Evolutionary conservation across 148 eudicot species (phyloP), one percentile per base, ranked within the genome.

Genomic region (Fagopyrum esculentum): DNA sequence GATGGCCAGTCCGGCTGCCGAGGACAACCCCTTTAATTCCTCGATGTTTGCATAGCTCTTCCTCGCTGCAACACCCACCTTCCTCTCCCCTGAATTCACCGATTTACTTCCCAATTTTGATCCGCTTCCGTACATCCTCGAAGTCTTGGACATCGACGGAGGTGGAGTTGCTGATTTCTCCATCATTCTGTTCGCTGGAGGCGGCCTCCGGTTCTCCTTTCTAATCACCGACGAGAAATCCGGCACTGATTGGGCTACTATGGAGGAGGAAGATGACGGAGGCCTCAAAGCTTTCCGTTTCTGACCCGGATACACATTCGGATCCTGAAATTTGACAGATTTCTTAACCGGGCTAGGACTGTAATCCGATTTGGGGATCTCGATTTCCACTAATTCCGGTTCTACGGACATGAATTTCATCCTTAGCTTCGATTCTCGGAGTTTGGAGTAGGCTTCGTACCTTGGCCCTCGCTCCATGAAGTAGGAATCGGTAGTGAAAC

Each of bases 161-260:
- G 92, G 91, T 64, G 90, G 78, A 6, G 85, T 82, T 56, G 44
- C 35, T 35, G 81, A 47, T 48, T 73, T 77, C 46, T 77, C 82
- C 35, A 79, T 46, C 8, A 46, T 15, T 71, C 84, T 54, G 61
- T 77, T 77, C 77, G 63, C 79, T 73, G 78, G 57, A 51, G 77
- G 50, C 12, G 98, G 97, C 71, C 74, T 87, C 69, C 91, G 75
- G 51, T 96, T 92, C 86, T 96, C 99, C 66, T 96, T 96, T 80
- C 90, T 80, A 77, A 85, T 9, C n/a, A 63, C 84, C 4, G 91
- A 74, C 9, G 85, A 78, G 77, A 94, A 94, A 78, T 94, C 97
- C n/a, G 97, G 97, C 71, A 94, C 98, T 6, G 97, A 94, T 76
- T 91, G 98, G 2, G 97, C 83, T 59, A 94, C 57, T 82, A 76